A percentile compares a stretch with the other conserved stretches of the same genome.
These are phyloP conservation scores for Glomus cerebriforme DNA, from an alignment of 192 early-diverging fungal genomes.

Conservation along the genomic window DNA sequence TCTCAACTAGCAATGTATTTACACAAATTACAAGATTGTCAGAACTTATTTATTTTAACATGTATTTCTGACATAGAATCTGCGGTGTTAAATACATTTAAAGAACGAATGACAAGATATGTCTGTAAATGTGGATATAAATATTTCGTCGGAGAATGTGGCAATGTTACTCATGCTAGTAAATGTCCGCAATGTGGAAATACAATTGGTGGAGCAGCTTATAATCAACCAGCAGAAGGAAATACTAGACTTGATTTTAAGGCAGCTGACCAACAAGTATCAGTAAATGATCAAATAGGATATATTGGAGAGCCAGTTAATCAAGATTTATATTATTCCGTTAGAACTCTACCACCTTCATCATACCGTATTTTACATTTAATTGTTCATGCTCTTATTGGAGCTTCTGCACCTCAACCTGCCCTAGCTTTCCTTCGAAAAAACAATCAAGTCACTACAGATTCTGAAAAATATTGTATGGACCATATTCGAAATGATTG, in stretches of 20 bases:
- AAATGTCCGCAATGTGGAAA: conserved; percentile 15
- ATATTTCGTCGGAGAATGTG: conserved; percentile 26
- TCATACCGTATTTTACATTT: conserved; percentile 33
- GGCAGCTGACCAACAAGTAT: neutral
- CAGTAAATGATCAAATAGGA: neutral
- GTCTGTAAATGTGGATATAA: conserved; percentile 29
- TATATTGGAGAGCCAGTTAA: conserved; percentile 4
- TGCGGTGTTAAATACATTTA: conserved; percentile 7
- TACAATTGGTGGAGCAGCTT: too few relatives aligned
- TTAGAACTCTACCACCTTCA: conserved; percentile 20
- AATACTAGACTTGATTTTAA: too few relatives aligned
- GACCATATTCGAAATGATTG: conserved; percentile 31
- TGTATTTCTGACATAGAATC: conserved; percentile 25
- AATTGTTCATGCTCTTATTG: conserved; percentile 24
- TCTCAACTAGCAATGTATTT: neutral
- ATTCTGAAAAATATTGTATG: neutral
- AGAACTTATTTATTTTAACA: conserved; percentile 1
- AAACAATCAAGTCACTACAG: neutral
- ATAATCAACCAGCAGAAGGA: too few relatives aligned
- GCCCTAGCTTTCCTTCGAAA: neutral
- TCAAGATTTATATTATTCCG: neutral
- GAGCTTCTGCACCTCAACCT: neutral
- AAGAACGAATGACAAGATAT: conserved; percentile 4
- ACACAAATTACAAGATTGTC: conserved; percentile 1
- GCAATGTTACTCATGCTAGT: neutral